Percentiles rank a stretch among this genome's conserved stretches.
phyloP scores from a whole-genome alignment of 2,329 filamentous ascomycete species.

The Trichoderma arundinaceum region DNA sequence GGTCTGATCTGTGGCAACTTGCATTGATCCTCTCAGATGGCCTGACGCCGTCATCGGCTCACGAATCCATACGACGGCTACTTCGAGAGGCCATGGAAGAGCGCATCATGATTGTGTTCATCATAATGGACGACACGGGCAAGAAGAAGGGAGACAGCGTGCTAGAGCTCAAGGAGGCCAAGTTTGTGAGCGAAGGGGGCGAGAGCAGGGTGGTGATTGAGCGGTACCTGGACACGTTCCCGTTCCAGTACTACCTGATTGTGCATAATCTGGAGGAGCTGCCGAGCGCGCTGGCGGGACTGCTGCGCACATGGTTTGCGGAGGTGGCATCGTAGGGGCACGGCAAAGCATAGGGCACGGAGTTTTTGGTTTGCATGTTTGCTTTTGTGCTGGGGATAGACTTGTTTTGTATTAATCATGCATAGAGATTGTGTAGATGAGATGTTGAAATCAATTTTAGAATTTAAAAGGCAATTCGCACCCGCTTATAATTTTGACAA shows the following conservation, averaged over 20 bases:
- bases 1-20: constrained; percentile 88
- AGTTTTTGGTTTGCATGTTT: neutral
- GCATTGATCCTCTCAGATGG: constrained; percentile 93
- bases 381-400: neutral
- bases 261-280: constrained; percentile 91
- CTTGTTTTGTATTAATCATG: neutral
- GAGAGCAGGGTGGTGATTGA: constrained; percentile 77
- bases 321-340: constrained; percentile 59
- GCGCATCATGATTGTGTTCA: constrained; percentile 96
- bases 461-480: neutral
- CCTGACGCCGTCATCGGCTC: constrained; percentile 79
- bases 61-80: constrained; percentile 80
- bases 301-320: constrained; percentile 95
- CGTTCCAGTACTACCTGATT: constrained; percentile 95
- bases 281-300: constrained; percentile 82
- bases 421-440: neutral
- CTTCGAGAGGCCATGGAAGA: constrained; percentile 89
- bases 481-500: neutral
- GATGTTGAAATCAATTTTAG: neutral
- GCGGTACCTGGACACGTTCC: constrained; percentile 93
- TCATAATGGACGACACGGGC: constrained; percentile 79
- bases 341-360: neutral
- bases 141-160: constrained; percentile 67
- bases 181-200: constrained; percentile 72
- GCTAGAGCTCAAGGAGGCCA: constrained; percentile 84